Percentiles rank a stretch among this genome's conserved stretches.
These are phyloP conservation scores for Cicer pinnatifidum DNA, from an alignment of 306 rosid species.

Conservation along the genomic window DNA sequence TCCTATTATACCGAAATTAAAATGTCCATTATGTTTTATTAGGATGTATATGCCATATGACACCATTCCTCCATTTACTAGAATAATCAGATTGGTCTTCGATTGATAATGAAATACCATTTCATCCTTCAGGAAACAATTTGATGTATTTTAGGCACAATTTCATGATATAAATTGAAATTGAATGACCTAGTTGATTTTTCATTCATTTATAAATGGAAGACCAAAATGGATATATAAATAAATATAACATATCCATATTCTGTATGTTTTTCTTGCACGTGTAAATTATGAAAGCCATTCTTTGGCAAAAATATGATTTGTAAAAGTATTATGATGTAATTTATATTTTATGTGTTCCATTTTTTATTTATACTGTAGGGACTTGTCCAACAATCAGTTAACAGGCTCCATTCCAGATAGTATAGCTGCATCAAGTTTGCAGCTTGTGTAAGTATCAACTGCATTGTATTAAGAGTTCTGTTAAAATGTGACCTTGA, in stretches of 20 bases:
- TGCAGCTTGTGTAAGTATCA: constrained; percentile 87
- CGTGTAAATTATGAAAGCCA: background rate
- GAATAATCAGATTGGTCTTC: background rate
- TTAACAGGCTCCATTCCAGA: constrained; percentile 82
- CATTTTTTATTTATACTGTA: constrained; percentile 39
- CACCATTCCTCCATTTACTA: background rate
- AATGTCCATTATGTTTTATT: background rate
- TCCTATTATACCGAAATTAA: constrained; percentile 1
- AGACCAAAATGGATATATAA: constrained; percentile 3
- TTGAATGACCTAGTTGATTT: constrained; percentile 3
- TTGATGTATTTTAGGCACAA: constrained; percentile 16
- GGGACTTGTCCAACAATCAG: constrained; percentile 91
- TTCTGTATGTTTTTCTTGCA: constrained; percentile 17
- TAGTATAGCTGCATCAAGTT: constrained; percentile 68
- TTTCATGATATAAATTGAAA: constrained; percentile 16
- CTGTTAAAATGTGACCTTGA: background rate
- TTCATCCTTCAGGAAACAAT: background rate
- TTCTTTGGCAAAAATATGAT: constrained; percentile 5
- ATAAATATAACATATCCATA: constrained; percentile 2
- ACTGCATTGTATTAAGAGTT: constrained; percentile 31
- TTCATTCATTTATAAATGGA: constrained; percentile 32
- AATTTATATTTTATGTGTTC: constrained; percentile 34
- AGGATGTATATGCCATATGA: background rate
- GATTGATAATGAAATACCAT: constrained; percentile 18
- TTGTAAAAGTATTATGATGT: background rate